Base-by-base conservation (phyloP, 1,139 yeast genomes). In the Saccharomyces uvarum region DNA sequence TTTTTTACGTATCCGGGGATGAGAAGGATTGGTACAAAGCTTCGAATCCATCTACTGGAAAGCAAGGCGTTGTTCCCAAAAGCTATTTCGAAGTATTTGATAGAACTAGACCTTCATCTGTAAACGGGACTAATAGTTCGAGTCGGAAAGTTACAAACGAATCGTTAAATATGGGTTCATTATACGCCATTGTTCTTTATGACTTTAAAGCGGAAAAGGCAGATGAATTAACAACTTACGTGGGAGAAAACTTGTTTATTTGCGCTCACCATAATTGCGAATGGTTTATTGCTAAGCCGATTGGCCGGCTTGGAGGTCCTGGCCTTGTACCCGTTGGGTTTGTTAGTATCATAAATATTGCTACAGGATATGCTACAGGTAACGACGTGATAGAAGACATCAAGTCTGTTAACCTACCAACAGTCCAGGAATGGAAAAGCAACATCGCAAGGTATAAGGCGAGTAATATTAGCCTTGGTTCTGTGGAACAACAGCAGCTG, bases 221-320 rank as follows among this genome's bases (percentile, higher is more conserved):
- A 4, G 98, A 93, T 72, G 99, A 93, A 70, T 77, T 93, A 61
- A 86, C 86, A 59, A 88, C 93, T 2, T 66, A 71, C 33, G 89
- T 88, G 0, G 98, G 97, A 41, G 99, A 93, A 67, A 86, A 88
- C 63, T 80, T 93, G 61, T 88, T 90, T 47, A 83, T 93, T 16
- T 93, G 97, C 71, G 99, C 99, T 2, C 97, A 91, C 71, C 95
- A 93, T 66, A 93, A 89, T 57, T 88, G 79, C 62, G 99, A 93
- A 72, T 93, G 99, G 99, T 91, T 90, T 66, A 95, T 93, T 56
- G 98, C 98, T 13, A 93, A 93, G 69, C 97, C 97, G 6, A 88
- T 93, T 53, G 95, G 95, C 59, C 77, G 97, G 53, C 76, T 93
- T 51, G 99, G 99, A 14, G 99, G 98, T 0, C 98, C 98, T 0